Base-by-base conservation (phyloP, 2,329 filamentous ascomycete species). In the Pezicula carpinea region DNA sequence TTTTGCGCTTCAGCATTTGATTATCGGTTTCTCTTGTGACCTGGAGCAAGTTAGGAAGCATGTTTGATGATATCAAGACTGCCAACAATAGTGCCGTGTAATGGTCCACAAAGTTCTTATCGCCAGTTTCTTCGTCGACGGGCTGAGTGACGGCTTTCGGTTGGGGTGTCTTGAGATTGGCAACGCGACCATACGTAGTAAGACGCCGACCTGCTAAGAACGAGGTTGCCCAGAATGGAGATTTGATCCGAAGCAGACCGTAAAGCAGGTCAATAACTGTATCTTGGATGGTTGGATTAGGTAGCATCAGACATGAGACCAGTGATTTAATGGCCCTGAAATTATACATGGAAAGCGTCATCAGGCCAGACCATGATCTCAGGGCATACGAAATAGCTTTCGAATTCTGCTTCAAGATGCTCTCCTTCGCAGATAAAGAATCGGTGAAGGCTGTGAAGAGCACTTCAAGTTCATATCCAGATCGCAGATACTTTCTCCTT, bases 111-210 rank as follows among this genome's bases (percentile, higher is more conserved):
- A 99, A 83, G 59, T 89, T 95, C 58, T 91, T 84, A 54, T 88
- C 84, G 29, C 82, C 81, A 17, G 79, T 77, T 46, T 89, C 87
- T 35, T 87, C 80, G 17, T 76, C 72, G 29, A 79, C 76, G 32
- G 76, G 67, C 48, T 74, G 73, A 6, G 72, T 63, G 18, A 77
- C 71, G 38, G 73, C 64, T 18, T 70, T 69, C 51, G 76, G 77
- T 13, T 62, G 64, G 6, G 69, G 66, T 22, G 83, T 75, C 55
- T 88, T 89, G 43, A 97, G 71, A 51, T 89, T 93, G 6, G 89
- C 83, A 32, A 97, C 91, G 58, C 95, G 80, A n/a, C 91, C 92
- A 64, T 99, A 99, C 0, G 93, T 99, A 1, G 95, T 99, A 39
- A 99, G 73, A 50, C 95, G 79, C 54, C 93, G 81, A 6, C 93